These are phyloP conservation scores for Capronia americana DNA, from an alignment of 2,329 filamentous ascomycete species.

Conservation along the genomic window DNA sequence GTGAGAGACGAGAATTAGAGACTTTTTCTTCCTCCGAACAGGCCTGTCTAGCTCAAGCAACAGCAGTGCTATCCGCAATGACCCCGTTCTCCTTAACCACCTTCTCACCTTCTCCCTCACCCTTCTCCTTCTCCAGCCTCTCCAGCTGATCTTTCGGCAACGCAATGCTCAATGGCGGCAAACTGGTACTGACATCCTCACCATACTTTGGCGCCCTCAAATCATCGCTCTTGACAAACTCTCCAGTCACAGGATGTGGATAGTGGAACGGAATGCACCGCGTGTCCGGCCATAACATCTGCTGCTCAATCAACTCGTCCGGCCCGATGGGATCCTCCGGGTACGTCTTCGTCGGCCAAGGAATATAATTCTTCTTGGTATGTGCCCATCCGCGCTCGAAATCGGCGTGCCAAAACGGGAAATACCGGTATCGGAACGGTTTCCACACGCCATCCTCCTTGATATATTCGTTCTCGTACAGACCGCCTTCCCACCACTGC, in stretches of 20 bases:
- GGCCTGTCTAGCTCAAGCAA: slow-evolving; percentile 2
- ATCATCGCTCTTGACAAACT: slow-evolving; percentile 29
- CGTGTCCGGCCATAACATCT: slow-evolving; percentile 64
- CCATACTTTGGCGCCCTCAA: slow-evolving; percentile 32
- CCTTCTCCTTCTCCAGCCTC: slow-evolving; percentile 19
- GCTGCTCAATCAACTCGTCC: slow-evolving; percentile 60
- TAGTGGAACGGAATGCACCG: slow-evolving; percentile 48
- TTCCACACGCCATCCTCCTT: slow-evolving; percentile 63
- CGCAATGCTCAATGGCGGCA: slow-evolving; percentile 31
- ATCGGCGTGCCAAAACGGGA: slow-evolving; percentile 64
- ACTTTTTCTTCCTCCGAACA: background rate
- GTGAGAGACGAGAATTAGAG: background rate
- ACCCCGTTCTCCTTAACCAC: slow-evolving; percentile 10
- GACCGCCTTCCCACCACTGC: slow-evolving; percentile 65
- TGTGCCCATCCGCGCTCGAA: slow-evolving; percentile 62
- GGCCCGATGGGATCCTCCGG: slow-evolving; percentile 60
- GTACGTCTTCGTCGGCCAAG: slow-evolving; percentile 56
- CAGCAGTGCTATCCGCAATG: background rate
- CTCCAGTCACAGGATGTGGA: slow-evolving; percentile 31
- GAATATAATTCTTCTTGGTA: slow-evolving; percentile 61
- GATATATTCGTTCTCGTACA: slow-evolving; percentile 67
- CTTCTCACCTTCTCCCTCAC: background rate
- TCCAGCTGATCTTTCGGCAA: slow-evolving; percentile 32
- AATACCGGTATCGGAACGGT: slow-evolving; percentile 61
- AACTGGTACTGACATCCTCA: slow-evolving; percentile 28